Evolutionary conservation across 2,329 filamentous ascomycete genomes (phyloP), one percentile per base, ranked within the genome.

Genomic region (Talaromyces sp.): DNA sequence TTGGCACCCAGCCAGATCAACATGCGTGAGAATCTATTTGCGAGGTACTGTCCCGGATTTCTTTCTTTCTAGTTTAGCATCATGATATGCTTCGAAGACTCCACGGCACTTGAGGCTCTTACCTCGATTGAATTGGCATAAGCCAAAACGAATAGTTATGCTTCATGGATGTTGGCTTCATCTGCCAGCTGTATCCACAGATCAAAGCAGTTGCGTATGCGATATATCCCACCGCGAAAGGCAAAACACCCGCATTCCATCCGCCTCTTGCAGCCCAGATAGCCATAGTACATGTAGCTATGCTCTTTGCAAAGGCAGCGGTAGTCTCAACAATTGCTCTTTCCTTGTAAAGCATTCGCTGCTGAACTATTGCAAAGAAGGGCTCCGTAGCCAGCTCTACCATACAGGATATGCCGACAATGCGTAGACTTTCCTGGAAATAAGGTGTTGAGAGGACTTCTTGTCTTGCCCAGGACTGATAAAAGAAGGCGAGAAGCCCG

Each of bases 221-320:
- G 33, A 93, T 73, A 73, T 97, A 91, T 10, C 94, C 95, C 13
- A 91, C 75, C 0, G 93, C 94, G 73, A 97, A 97, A 0, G 94
- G 91, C 50, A 97, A 74, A 1, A 92, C 88, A 5, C 92, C 93
- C 1, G 89, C 69, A 58, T 88, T 80, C 19, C 77, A 62, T 1
- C 77, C 76, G 15, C 65, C 68, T 56, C 67, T 74, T 43, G 82
- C 80, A 1, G 85, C 85, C 79, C 83, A 87, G 5, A 89, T 77
- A 1, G 89, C 91, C 1, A 83, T 77, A 0, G 77, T 83, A 62
- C 94, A 91, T 0, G 91, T 94, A 13, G 85, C 78, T 37, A 87
- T 64, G 66, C 92, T 97, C 64, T 91, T 87, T 35, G 86, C 67
- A 50, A 96, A 81, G 0, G 92, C 94, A 21, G 91, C 92, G 22